These are phyloP conservation scores for Ambrosiella xylebori DNA, from an alignment of 2,329 filamentous ascomycete species.

Conservation along the genomic window DNA sequence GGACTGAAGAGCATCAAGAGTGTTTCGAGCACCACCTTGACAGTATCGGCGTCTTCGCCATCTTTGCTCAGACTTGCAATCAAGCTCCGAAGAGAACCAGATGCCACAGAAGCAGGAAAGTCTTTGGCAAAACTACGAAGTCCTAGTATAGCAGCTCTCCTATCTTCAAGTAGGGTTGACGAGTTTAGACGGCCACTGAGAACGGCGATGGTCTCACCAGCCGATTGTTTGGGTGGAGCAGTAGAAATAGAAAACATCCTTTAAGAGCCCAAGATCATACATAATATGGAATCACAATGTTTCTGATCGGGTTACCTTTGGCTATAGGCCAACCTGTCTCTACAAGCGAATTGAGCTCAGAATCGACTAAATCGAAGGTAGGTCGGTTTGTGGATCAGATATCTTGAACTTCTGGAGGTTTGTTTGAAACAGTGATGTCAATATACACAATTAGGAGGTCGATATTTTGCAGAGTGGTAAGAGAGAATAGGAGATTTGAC, in stretches of 20 bases:
- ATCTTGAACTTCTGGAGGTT: too few species aligned
- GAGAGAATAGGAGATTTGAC: too few species aligned
- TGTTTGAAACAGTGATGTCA: too few species aligned
- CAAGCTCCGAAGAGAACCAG: constrained; percentile 72
- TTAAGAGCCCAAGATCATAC: background rate
- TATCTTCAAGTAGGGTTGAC: constrained; percentile 83
- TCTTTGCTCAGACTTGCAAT: constrained; percentile 77
- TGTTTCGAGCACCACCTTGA: constrained; percentile 89
- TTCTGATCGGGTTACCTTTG: too few species aligned
- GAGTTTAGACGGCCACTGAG: constrained; percentile 75
- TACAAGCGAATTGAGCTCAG: too few species aligned
- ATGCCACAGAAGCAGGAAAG: constrained; percentile 89
- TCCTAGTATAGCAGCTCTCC: constrained; percentile 80
- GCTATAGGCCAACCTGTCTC: too few species aligned
- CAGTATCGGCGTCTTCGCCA: constrained; percentile 86
- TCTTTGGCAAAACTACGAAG: constrained; percentile 91
- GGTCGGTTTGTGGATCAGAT: too few species aligned
- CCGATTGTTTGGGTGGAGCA: constrained; percentile 88
- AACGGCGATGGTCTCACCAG: constrained; percentile 81
- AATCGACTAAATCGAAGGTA: too few species aligned
- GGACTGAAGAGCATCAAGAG: constrained; percentile 77
- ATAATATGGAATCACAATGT: constrained; percentile 27
- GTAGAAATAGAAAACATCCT: constrained; percentile 36
- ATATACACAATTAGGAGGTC: too few species aligned
- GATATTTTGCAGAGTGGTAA: too few species aligned